Evolutionary conservation across 441 rosid genomes (phyloP).

Genomic region (Gossypium davidsonii): DNA sequence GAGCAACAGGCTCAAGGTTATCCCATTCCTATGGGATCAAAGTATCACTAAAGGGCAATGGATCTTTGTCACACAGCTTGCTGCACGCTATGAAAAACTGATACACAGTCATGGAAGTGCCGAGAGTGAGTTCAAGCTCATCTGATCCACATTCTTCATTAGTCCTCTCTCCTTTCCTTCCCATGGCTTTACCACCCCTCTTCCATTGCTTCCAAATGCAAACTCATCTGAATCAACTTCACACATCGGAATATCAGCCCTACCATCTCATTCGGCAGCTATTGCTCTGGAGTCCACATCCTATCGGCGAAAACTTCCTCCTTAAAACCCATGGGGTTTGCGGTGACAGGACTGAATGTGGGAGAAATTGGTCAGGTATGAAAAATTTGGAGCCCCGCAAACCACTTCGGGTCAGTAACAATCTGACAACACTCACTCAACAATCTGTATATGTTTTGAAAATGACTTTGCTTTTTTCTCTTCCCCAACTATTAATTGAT

Average conservation of each 20-base stretch:
- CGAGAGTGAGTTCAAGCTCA: slow-evolving; percentile 26
- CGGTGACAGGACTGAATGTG: slow-evolving; percentile 51
- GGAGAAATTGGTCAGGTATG: slow-evolving; percentile 55
- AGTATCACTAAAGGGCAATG: too few relatives aligned
- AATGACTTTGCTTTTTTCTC: too few relatives aligned
- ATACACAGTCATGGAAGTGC: slow-evolving; percentile 41
- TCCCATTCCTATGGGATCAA: too few relatives aligned
- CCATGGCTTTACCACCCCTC: slow-evolving; percentile 60
- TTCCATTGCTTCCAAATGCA: slow-evolving; percentile 50
- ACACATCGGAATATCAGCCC: slow-evolving; percentile 41
- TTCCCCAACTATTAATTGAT: too few relatives aligned
- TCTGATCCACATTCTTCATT: slow-evolving; percentile 64
- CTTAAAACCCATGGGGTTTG: slow-evolving; percentile 48
- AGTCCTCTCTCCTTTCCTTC: slow-evolving; percentile 55
- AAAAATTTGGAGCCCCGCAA: slow-evolving; percentile 50
- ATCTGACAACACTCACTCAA: slow-evolving; percentile 17
- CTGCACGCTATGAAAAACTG: slow-evolving; percentile 9
- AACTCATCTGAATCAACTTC: slow-evolving; percentile 51
- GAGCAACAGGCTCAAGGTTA: too few relatives aligned
- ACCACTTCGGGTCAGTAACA: slow-evolving; percentile 61
- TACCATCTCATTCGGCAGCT: slow-evolving; percentile 36
- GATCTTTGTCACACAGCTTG: not conserved
- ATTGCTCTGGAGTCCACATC: slow-evolving; percentile 62
- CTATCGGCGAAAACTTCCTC: slow-evolving; percentile 41
- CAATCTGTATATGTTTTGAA: too few relatives aligned